Evolutionary conservation across 495 filamentous ascomycete genomes (phyloP), one percentile per base, ranked within the genome.

Genomic region (Hypoxylon intermedium): DNA sequence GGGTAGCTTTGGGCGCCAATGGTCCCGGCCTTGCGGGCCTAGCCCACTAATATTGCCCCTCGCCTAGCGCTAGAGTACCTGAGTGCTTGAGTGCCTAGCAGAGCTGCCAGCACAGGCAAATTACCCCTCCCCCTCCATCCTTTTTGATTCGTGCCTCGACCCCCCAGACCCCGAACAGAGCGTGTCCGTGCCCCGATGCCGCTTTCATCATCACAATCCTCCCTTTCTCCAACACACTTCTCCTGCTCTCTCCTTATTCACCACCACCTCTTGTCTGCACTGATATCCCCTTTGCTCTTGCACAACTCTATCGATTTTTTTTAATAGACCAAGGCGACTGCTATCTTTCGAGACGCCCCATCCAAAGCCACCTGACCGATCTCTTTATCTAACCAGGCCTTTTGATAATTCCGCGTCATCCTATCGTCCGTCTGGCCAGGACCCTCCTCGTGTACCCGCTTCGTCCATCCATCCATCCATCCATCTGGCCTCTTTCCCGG

Each of bases 1-100:
- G 41, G 60, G 53, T 58, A 46, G 30, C 55, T 47, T 65, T 65
- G 55, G 62, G 62, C 62, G 62, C 46, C 62, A 60, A 65, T 43
- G 40, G 20, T 16, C 33, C 45, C 21, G 33, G 26, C 33, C 40
- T 55, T 37, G 49, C 44, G 24, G 21, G 15, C 42, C 12, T 34
- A 51, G 44, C 19, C 54, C 50, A 46, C 28, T 59, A 55, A 51
- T 31, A 38, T 19, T 23, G 33, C 33, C 31, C 33, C 45, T 48
- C 26, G 45, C n/a, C 12, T 20, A 12, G 33, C 33, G 42, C 24
- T 52, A 28, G 41, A 43, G 23, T n/a, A n/a, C 15, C 38, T 19
- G 30, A 30, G n/a, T n/a, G 1, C 20, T 28, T 34, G 26, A 9
- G n/a, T 37, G 37, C 37, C 4, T 41, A n/a, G n/a, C n/a, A n/a